Conservation (phyloP, 805 yeast genomes). For the Helenozyma baotianmanensis region DNA sequence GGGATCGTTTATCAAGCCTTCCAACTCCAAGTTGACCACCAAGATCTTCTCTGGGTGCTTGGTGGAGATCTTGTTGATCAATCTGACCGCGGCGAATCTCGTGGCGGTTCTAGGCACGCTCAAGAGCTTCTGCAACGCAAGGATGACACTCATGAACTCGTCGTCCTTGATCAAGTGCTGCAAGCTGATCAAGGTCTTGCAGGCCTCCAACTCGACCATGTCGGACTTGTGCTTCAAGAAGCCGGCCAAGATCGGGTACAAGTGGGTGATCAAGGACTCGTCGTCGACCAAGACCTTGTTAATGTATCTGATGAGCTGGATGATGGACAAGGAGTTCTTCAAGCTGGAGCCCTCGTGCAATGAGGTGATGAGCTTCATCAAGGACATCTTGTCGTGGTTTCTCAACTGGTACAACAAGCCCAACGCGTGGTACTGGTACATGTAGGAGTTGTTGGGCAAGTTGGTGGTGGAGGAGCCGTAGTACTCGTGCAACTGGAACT, state of each 20-base stretch:
- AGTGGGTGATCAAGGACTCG: conserved; percentile 51
- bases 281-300: conserved; percentile 72
- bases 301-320: conserved; percentile 80
- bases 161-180: conserved; percentile 55
- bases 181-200: conserved; percentile 60
- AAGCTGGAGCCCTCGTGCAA: conserved; percentile 57
- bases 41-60: conserved; percentile 74
- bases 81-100: conserved; percentile 89
- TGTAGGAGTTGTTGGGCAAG: conserved; percentile 65
- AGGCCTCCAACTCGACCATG: conserved; percentile 88
- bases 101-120: conserved; percentile 87
- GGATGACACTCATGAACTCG: conserved; percentile 66
- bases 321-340: conserved; percentile 77
- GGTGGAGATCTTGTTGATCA: conserved; percentile 80
- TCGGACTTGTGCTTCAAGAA: conserved; percentile 81
- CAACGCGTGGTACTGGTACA: conserved; percentile 93
- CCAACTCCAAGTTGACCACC: conserved; percentile 80
- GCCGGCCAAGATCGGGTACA: conserved; percentile 60
- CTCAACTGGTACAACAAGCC: conserved; percentile 85
- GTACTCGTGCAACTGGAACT: conserved; percentile 50
- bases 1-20: conserved; percentile 78
- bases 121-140: conserved; percentile 69
- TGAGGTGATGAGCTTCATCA: conserved; percentile 83
- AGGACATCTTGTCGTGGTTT: conserved; percentile 89
- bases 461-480: conserved; percentile 48